Evolutionary conservation across 352 stramenopile species (phyloP).

Genomic region (Pythium coloratum): DNA sequence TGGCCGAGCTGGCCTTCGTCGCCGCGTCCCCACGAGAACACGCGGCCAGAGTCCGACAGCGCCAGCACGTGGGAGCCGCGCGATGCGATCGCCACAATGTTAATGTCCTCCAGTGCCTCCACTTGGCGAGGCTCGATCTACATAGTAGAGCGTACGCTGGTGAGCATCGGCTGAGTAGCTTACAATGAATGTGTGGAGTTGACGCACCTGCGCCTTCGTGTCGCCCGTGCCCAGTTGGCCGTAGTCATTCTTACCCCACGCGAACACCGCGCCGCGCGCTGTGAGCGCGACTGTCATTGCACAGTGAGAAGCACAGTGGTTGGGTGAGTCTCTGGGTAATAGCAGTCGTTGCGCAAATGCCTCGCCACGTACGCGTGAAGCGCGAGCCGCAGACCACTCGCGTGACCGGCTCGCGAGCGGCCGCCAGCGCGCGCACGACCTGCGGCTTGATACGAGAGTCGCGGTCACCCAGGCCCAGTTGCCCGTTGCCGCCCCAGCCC

Average conservation of each 20-base stretch:
- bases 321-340: not conserved
- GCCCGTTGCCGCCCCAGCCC: constrained; percentile 48
- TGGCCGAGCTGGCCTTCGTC: constrained; percentile 73
- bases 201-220: constrained; percentile 31
- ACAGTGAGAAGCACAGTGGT: not conserved
- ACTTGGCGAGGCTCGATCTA: constrained; percentile 37
- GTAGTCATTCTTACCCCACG: constrained; percentile 47
- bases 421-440: constrained; percentile 27
- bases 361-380: constrained; percentile 33
- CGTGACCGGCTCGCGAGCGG: constrained; percentile 25
- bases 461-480: constrained; percentile 39
- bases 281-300: constrained; percentile 33
- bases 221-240: constrained; percentile 40
- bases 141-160: not conserved
- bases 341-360: not conserved
- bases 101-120: constrained; percentile 28
- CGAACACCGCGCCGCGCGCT: constrained; percentile 31
- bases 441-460: constrained; percentile 46
- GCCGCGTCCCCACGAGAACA: constrained; percentile 88
- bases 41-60: constrained; percentile 54
- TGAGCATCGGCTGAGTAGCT: not conserved
- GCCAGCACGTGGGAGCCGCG: constrained; percentile 81
- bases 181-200: not conserved
- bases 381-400: constrained; percentile 39
- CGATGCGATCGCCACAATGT: constrained; percentile 44